Base-by-base conservation (phyloP, 106 monocot species). In the Dioscorea dumetorum region DNA sequence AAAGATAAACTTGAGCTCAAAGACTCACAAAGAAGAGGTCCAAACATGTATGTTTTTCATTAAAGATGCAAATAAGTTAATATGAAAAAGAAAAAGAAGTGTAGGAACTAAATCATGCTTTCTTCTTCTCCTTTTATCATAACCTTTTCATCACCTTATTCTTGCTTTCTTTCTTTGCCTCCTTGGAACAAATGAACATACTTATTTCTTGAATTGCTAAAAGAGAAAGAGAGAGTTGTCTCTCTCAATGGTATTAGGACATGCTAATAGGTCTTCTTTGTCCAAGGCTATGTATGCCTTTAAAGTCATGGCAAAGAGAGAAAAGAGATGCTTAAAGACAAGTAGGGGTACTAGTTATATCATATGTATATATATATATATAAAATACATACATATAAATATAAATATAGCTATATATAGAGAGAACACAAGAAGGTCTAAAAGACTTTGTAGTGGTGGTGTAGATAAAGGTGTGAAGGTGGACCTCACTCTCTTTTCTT, bases 241-340 rank as follows among this genome's bases (percentile, higher is more conserved):
- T 5, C 62, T 33, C 12, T 63, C 63, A 34, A 12, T 3, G 5
- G 33, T 35, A 5, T 18, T 63, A 6, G 10, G 6, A 7, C 63
- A 56, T 18, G 15, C 12, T 1, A 28, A 56, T 56, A 16, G 16
- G n/a, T 5, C 54, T 56, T 56, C 12, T 19, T 56, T 56, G 19
- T 16, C n/a, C 10, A 56, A 16, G 54, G 0, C 12, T 19, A 4
- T 18, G 54, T 33, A 15, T 63, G 2, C 28, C 33, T 63, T 63
- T 35, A 63, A 63, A 41, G 63, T 63, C 63, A 63, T 17, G 33
- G 15, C 63, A 63, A 63, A 31, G 34, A 3, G 1, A 34, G 63
- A 33, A 34, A 34, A n/a, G 63, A 34, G 63, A 63, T 63, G 32
- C 35, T 35, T 63, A 32, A 35, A 34, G 35, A 63, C 17, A 5